Conservation (phyloP, 164 flowering plant genomes). For the Echeveria elegans region DNA sequence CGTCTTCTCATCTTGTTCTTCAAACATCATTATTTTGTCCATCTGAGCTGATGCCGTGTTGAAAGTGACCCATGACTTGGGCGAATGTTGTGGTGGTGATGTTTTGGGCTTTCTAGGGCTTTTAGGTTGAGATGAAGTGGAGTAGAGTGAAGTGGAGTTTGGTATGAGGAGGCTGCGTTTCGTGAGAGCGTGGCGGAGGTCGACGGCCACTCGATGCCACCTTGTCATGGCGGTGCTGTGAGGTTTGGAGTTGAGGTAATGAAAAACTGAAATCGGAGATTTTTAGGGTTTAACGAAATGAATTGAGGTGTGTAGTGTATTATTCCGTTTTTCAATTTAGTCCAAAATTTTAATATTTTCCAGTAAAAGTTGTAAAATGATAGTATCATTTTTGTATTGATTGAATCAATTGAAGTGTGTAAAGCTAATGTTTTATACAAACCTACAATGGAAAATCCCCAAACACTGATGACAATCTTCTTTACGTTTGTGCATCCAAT, state of each 20-base stretch:
- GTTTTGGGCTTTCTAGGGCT: neutral
- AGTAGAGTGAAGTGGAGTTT: neutral
- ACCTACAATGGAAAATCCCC: too few species aligned
- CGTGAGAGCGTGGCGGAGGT: constrained; percentile 1
- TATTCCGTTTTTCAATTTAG: neutral
- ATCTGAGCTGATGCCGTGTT: constrained; percentile 1
- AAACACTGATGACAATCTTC: too few species aligned
- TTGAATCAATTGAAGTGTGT: too few species aligned
- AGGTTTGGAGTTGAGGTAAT: too few species aligned
- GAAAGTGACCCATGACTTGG: neutral
- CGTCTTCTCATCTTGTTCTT: neutral
- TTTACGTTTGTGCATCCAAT: too few species aligned
- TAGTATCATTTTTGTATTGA: too few species aligned
- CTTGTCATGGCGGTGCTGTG: constrained; percentile 21
- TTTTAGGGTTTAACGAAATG: neutral
- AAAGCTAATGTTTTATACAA: too few species aligned
- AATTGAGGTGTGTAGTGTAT: neutral
- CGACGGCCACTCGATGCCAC: constrained; percentile 16
- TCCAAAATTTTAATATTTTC: too few species aligned
- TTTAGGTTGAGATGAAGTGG: neutral
- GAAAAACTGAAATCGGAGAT: neutral
- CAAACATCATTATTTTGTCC: neutral
- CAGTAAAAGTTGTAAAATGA: neutral
- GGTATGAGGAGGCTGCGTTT: constrained; percentile 2
- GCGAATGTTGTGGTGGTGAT: neutral